Percentiles rank a stretch among this genome's conserved stretches.
These are phyloP conservation scores for Gloeopeniophorella convolvens DNA, from an alignment of 768 basidiomycete genomes.

Conservation along the genomic window DNA sequence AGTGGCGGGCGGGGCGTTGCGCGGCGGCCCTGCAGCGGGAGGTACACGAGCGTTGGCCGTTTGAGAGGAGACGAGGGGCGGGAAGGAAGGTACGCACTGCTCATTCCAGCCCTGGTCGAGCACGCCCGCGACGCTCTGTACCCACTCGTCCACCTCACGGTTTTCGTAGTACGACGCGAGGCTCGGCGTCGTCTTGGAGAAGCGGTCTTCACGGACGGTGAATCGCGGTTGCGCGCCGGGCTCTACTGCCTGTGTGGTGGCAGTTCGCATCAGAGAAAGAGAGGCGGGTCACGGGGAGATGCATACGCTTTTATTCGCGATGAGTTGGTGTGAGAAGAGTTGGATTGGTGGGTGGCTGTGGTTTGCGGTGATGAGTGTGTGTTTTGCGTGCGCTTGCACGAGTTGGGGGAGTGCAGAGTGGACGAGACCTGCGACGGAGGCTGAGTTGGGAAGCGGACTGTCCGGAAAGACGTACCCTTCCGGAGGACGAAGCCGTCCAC, in stretches of 20 bases:
- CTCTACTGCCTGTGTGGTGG: conserved; percentile 59
- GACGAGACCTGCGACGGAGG: conserved; percentile 56
- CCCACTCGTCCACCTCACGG: conserved; percentile 89
- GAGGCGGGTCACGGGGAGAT: conserved; percentile 11
- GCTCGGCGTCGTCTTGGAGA: conserved; percentile 64
- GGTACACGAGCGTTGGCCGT: too few species aligned
- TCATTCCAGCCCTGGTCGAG: conserved; percentile 86
- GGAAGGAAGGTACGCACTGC: conserved; percentile 44
- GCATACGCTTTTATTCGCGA: conserved; percentile 67
- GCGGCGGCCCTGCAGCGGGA: conserved; percentile 45
- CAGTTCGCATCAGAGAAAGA: neutral
- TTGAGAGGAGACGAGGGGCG: neutral
- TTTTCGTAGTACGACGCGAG: conserved; percentile 79
- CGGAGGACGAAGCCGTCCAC: conserved; percentile 96
- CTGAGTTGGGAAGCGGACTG: neutral
- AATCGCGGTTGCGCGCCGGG: conserved; percentile 57
- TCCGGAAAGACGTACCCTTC: conserved; percentile 53
- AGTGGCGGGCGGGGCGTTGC: conserved; percentile 54
- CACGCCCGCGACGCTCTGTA: conserved; percentile 83
- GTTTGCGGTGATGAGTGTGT: conserved; percentile 49
- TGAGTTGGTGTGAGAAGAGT: conserved; percentile 80
- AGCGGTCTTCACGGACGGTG: conserved; percentile 67
- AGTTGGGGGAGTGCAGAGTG: conserved; percentile 73
- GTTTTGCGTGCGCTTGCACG: conserved; percentile 71
- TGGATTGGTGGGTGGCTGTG: conserved; percentile 53